Base-by-base conservation (phyloP, 2,329 filamentous ascomycete genomes). In the Hypoxylon sp. region DNA sequence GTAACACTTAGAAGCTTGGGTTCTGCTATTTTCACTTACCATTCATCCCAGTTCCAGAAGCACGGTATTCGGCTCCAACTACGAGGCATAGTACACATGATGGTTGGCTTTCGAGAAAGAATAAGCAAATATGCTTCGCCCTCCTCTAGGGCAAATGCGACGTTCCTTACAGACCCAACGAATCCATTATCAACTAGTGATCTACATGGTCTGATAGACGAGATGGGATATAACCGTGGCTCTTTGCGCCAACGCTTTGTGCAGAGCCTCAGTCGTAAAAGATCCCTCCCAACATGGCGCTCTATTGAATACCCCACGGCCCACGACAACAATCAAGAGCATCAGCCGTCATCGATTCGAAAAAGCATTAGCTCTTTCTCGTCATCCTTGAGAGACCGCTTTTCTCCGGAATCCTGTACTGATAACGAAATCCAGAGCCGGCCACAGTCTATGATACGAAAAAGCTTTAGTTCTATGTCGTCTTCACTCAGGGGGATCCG, bases 401-500 rank as follows among this genome's bases (percentile, higher is more conserved):
- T 65, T 39, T 57, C 63, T 21, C 19, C 55, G 7, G 60, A 59
- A 15, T 2, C 31, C 29, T 47, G 60, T 15, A 2, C 31, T 10
- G 54, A 60, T 1, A 27, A 24, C 6, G 63, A 69, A 17, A 19
- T 5, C 15, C 53, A 50, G 15, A 29, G 21, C 44, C 46, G 7
- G n/a, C 54, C 29, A 4, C 24, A 51, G 11, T 71, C 66, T 8
- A 39, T 57, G 10, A 60, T 72, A 59, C 62, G 71, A 24, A 73
- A 72, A 56, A 74, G 68, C 31, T 67, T 74, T 47, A 65, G 70
- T 37, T 74, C 73, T 39, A 67, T 75, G 63, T 66, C 74, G 1
- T 72, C 70, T 21, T 74, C 72, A 32, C 51, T 73, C 56, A 65
- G 69, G 54, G 65, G 52, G 4, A 60, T 67, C 15, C 64, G 62